A percentile compares a stretch with the other conserved stretches of the same genome.
Conservation (phyloP, 1,284 basidiomycete genomes). For the Abortiporus biennis region DNA sequence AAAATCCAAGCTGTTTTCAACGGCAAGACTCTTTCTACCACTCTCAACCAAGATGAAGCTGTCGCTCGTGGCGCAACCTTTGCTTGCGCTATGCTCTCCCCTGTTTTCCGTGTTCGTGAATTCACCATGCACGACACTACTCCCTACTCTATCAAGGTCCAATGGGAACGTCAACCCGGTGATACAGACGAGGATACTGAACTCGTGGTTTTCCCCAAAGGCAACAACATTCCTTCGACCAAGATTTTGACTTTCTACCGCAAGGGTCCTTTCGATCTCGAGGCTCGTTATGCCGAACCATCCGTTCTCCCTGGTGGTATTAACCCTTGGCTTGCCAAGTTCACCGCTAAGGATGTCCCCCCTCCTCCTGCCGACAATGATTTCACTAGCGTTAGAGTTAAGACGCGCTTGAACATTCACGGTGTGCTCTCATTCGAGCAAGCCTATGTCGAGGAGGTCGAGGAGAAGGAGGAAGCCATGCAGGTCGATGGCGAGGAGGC, state of each 20-base stretch:
- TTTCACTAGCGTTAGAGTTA: conserved; percentile 79
- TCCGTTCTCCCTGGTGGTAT: conserved; percentile 64
- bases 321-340: conserved; percentile 79
- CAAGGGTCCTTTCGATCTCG: conserved; percentile 79
- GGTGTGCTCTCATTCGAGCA: conserved; percentile 83
- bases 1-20: conserved; percentile 59
- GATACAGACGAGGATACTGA: conserved; percentile 87
- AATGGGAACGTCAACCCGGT: conserved; percentile 70
- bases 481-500: conserved; percentile 60
- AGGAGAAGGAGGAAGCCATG: conserved; percentile 77
- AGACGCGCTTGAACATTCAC: conserved; percentile 81
- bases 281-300: conserved; percentile 76
- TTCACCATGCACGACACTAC: conserved; percentile 84
- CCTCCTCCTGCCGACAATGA: conserved; percentile 49
- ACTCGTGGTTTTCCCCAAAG: conserved; percentile 79
- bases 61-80: conserved; percentile 91
- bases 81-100: conserved; percentile 90
- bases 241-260: conserved; percentile 95
- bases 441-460: conserved; percentile 78
- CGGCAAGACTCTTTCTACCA: conserved; percentile 74
- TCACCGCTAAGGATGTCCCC: conserved; percentile 77
- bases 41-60: conserved; percentile 95
- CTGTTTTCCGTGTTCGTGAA: conserved; percentile 92
- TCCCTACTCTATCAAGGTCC: conserved; percentile 82
- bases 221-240: conserved; percentile 83